Evolutionary conservation across 768 basidiomycete species (phyloP).

Genomic region (Lentinula lateritia): DNA sequence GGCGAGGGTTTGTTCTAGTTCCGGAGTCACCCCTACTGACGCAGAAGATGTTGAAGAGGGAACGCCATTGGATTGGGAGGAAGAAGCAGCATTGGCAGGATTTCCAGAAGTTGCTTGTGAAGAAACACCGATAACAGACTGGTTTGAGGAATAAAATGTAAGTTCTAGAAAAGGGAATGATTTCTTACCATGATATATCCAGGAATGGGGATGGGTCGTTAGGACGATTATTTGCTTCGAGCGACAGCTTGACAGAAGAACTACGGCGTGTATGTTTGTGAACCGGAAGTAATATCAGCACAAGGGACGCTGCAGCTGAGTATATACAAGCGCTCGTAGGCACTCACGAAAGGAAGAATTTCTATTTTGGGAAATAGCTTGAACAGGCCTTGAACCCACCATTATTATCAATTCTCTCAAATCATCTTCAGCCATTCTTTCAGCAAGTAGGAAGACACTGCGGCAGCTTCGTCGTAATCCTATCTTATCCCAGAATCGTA

Average conservation of each 20-base stretch:
- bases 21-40: slow-evolving; percentile 50
- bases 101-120: slow-evolving; percentile 14
- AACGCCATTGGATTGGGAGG: slow-evolving; percentile 20
- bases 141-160: not conserved
- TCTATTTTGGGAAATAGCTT: not conserved
- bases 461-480: not conserved
- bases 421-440: not conserved
- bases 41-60: slow-evolving; percentile 16
- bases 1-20: slow-evolving; percentile 75
- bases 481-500: not conserved
- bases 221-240: not conserved
- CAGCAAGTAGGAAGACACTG: not conserved
- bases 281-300: too few relatives aligned
- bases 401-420: not conserved
- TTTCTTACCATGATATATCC: not conserved
- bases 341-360: too few relatives aligned
- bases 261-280: not conserved
- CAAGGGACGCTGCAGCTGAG: too few relatives aligned
- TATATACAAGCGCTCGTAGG: too few relatives aligned
- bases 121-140: slow-evolving; percentile 2
- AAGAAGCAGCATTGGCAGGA: slow-evolving; percentile 16
- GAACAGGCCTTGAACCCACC: not conserved
- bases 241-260: too few relatives aligned
- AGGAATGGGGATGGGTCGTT: not conserved
- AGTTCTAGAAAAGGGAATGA: not conserved